Evolutionary conservation across 257 asterid species (phyloP).

Genomic region (Solanum ahanhuiri): DNA sequence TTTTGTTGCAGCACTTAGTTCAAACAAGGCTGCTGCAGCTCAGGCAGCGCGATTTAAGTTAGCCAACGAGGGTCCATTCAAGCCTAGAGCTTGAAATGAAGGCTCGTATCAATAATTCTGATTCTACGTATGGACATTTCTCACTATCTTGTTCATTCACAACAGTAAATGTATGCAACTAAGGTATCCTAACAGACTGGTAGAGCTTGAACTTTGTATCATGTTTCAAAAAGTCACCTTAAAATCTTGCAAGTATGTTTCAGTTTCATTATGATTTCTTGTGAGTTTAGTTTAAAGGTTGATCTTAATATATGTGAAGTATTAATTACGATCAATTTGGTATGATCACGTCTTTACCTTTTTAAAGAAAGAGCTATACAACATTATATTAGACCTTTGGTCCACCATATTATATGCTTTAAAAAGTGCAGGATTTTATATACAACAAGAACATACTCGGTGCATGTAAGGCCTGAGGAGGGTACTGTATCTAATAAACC

Average conservation of each 20-base stretch:
- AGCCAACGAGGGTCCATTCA: constrained; percentile 64
- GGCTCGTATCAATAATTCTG: not conserved
- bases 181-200: not conserved
- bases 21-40: constrained; percentile 63
- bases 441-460: not conserved
- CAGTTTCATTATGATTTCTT: not conserved
- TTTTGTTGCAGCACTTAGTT: constrained; percentile 49
- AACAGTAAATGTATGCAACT: not conserved
- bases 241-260: not conserved
- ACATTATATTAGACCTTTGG: not conserved
- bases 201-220: not conserved
- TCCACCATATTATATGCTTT: not conserved
- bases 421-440: not conserved
- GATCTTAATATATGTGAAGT: not conserved
- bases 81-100: constrained; percentile 27
- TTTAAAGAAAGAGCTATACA: not conserved
- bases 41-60: constrained; percentile 69
- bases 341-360: not conserved
- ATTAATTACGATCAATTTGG: not conserved
- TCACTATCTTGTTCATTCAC: not conserved
- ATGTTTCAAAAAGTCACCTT: not conserved
- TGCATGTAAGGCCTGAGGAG: not conserved
- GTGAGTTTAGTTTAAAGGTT: not conserved
- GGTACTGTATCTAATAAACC: not conserved
- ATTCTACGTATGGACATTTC: not conserved